Evolutionary conservation across 73 alveolate species (phyloP).

Genomic region (Symbiodinium natans): DNA sequence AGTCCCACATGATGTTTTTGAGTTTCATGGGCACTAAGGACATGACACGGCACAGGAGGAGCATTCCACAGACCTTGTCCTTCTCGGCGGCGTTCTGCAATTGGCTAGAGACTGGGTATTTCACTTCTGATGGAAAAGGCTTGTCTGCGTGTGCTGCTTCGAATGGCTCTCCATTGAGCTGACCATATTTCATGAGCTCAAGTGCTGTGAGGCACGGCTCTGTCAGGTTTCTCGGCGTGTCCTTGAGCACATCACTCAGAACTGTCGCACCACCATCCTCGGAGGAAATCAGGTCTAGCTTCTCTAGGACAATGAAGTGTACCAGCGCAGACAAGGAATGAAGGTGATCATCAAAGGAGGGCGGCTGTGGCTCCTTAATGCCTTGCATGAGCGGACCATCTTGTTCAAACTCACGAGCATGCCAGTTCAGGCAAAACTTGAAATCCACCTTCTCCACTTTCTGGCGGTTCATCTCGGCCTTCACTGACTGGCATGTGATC

Average conservation of each 20-base stretch:
- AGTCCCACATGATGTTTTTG: conserved; percentile 82
- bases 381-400: conserved; percentile 66
- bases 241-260: conserved; percentile 39
- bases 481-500: conserved; percentile 38
- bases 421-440: conserved; percentile 90
- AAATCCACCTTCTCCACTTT: conserved; percentile 64
- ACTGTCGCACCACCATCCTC: conserved; percentile 22
- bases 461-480: conserved; percentile 67
- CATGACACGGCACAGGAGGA: conserved; percentile 87
- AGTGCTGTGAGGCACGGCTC: conserved; percentile 87
- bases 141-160: conserved; percentile 71
- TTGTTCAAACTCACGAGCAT: conserved; percentile 68
- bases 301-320: conserved; percentile 71
- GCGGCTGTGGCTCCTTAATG: not conserved
- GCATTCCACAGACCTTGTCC: conserved; percentile 37
- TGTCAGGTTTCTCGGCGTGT: conserved; percentile 63
- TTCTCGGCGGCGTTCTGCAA: not conserved
- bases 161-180: conserved; percentile 59
- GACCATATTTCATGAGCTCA: conserved; percentile 69
- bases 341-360: conserved; percentile 45
- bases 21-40: conserved; percentile 83
- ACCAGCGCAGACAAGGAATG: conserved; percentile 83
- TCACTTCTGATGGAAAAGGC: conserved; percentile 75
- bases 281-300: conserved; percentile 49
- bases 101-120: conserved; percentile 3